These are phyloP conservation scores for Tylopilus cervinicoccineus DNA, from an alignment of 768 basidiomycete genomes.

Conservation along the genomic window DNA sequence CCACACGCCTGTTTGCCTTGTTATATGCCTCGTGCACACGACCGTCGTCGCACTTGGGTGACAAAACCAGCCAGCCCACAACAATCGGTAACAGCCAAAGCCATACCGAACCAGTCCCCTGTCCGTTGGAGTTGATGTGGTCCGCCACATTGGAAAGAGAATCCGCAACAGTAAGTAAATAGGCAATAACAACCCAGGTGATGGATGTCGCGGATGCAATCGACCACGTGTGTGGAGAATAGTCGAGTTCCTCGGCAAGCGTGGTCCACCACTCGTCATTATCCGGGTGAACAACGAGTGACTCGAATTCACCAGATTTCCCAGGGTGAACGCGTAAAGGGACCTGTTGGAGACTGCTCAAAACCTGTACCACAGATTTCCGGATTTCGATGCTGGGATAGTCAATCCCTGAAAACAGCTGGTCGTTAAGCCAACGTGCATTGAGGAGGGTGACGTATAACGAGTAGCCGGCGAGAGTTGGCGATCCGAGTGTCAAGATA, in stretches of 20 bases:
- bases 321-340: constrained; percentile 30
- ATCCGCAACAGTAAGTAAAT: constrained; percentile 21
- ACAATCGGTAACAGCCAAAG: constrained; percentile 42
- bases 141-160: constrained; percentile 15
- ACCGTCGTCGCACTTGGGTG: constrained; percentile 36
- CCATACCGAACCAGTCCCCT: constrained; percentile 40
- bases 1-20: constrained; percentile 10
- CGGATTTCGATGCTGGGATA: constrained; percentile 19
- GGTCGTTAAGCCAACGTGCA: constrained; percentile 38
- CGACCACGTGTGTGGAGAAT: constrained; percentile 38
- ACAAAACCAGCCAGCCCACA: constrained; percentile 38
- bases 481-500: constrained; percentile 43
- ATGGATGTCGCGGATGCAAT: constrained; percentile 38
- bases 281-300: constrained; percentile 38
- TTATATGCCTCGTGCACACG: constrained; percentile 24
- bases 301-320: constrained; percentile 30
- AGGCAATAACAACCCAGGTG: constrained; percentile 43
- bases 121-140: constrained; percentile 31
- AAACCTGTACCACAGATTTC: constrained; percentile 27
- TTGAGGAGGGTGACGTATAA: constrained; percentile 41
- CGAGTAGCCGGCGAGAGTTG: constrained; percentile 43
- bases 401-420: constrained; percentile 26
- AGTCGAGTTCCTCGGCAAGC: constrained; percentile 32
- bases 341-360: constrained; percentile 41
- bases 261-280: constrained; percentile 43